These are phyloP conservation scores for Ceratocystis albifundus DNA, from an alignment of 2,329 filamentous ascomycete genomes.

Conservation along the genomic window DNA sequence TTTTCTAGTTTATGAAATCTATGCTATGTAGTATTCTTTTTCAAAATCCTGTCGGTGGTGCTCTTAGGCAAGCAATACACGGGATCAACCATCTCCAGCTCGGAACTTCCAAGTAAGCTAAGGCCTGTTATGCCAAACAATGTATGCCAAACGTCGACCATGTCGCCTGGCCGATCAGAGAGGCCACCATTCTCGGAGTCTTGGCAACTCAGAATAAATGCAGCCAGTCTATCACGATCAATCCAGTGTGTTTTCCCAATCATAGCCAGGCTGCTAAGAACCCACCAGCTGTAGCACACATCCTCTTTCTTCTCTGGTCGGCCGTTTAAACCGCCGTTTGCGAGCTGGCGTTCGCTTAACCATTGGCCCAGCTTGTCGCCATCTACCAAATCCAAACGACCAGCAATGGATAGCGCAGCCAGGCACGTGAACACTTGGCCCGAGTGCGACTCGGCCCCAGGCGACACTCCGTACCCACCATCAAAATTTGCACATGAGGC, in stretches of 20 bases:
- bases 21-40: neutral
- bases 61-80: slow-evolving; percentile 73
- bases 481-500: slow-evolving; percentile 83
- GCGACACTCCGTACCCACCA: slow-evolving; percentile 80
- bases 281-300: slow-evolving; percentile 99
- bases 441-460: slow-evolving; percentile 86
- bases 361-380: slow-evolving; percentile 72
- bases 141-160: slow-evolving; percentile 97
- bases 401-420: slow-evolving; percentile 72
- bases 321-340: slow-evolving; percentile 81
- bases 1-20: too few species aligned
- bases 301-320: slow-evolving; percentile 92
- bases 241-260: slow-evolving; percentile 87
- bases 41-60: slow-evolving; percentile 44
- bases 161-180: slow-evolving; percentile 79
- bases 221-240: slow-evolving; percentile 63
- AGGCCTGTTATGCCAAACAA: slow-evolving; percentile 79
- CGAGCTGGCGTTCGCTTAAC: slow-evolving; percentile 85
- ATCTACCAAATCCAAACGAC: slow-evolving; percentile 62
- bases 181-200: slow-evolving; percentile 75
- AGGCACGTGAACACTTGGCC: slow-evolving; percentile 95
- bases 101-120: slow-evolving; percentile 68
- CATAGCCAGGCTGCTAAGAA: slow-evolving; percentile 81
- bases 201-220: slow-evolving; percentile 81
- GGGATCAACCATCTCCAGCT: slow-evolving; percentile 70